phyloP scores from a whole-genome alignment of 345 rosid genomes.

The Clarkia xantiana region DNA sequence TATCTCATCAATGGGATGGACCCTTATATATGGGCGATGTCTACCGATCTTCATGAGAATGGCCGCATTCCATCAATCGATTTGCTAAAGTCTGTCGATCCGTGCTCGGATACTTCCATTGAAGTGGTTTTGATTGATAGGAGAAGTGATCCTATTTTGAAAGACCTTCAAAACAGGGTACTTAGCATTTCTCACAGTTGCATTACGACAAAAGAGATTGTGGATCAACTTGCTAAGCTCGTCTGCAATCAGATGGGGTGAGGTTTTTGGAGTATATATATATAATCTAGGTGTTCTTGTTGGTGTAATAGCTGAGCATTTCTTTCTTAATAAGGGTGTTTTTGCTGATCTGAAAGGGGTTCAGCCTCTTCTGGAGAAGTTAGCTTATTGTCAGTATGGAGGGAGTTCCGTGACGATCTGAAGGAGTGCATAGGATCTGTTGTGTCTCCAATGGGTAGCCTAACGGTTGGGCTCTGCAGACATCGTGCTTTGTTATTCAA shows the following conservation, averaged over 20 bases:
- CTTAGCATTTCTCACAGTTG: constrained; percentile 52
- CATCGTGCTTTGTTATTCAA: constrained; percentile 93
- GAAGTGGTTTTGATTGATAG: constrained; percentile 79
- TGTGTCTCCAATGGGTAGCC: constrained; percentile 85
- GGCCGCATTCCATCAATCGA: constrained; percentile 91
- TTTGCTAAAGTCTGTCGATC: constrained; percentile 64
- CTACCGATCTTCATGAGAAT: constrained; percentile 69
- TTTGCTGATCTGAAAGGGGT: constrained; percentile 48
- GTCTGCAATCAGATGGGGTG: constrained; percentile 90
- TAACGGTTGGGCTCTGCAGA: constrained; percentile 87
- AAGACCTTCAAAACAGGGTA: constrained; percentile 73
- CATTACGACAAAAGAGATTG: constrained; percentile 73
- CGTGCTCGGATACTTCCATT: constrained; percentile 37
- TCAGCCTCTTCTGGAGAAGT: constrained; percentile 52
- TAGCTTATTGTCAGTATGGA: constrained; percentile 57
- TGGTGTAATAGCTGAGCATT: too few relatives aligned
- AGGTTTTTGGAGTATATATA: constrained; percentile 16
- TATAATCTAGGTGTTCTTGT: not conserved
- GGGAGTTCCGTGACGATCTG: constrained; percentile 58
- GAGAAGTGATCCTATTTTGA: constrained; percentile 61
- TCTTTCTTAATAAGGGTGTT: constrained; percentile 2
- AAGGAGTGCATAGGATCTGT: constrained; percentile 77
- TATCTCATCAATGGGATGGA: constrained; percentile 77
- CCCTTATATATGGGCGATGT: constrained; percentile 83
- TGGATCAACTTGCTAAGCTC: constrained; percentile 89